Base-by-base conservation (phyloP, 805 yeast genomes). In the Nakazawaea pomicola region DNA sequence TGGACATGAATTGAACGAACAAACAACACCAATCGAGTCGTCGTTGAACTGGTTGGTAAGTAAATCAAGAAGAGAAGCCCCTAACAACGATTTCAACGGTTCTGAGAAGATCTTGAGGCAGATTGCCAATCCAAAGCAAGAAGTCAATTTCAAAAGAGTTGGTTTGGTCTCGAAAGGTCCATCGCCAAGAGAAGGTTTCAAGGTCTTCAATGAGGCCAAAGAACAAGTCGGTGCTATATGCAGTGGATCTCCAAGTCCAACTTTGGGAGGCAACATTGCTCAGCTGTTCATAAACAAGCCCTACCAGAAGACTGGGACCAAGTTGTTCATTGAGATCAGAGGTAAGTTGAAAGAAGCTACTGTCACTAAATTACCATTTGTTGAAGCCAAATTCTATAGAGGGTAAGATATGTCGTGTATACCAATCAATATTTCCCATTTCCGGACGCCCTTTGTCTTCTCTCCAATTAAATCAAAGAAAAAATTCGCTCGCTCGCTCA, bases 41-140 rank as follows among this genome's bases (percentile, higher is more conserved):
- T 78, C 93, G 0, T 72, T 93, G 49, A 73, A 89, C 37, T 93
- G 99, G 99, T 75, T 89, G 38, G 73, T 93, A 34, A 85, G 95
- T 29, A 88, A 89, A 66, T 57, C 77, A 12, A 80, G 97, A 61
- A 75, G 96, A 56, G 55, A 60, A 11, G 60, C 58, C 12, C 66
- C 60, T 9, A 53, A 50, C 36, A 67, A 67, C 0, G 61, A 62
- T 3, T 93, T 90, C 71, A 87, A 90, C 55, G 99, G 99, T 21
- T 71, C 81, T 29, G 66, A 69, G 10, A 76, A 66, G 52, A 85
- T 93, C 40, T 65, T 87, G 46, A 64, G 67, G 4, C 96, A 90
- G 61, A 58, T 93, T 40, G 55, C 49, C 4, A 67, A 71, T 34
- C 80, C 85, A 49, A 86, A 88, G 58, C 60, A 70, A 3, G 60